Conservation (phyloP, 345 rosid species). For the Alliaria petiolata region DNA sequence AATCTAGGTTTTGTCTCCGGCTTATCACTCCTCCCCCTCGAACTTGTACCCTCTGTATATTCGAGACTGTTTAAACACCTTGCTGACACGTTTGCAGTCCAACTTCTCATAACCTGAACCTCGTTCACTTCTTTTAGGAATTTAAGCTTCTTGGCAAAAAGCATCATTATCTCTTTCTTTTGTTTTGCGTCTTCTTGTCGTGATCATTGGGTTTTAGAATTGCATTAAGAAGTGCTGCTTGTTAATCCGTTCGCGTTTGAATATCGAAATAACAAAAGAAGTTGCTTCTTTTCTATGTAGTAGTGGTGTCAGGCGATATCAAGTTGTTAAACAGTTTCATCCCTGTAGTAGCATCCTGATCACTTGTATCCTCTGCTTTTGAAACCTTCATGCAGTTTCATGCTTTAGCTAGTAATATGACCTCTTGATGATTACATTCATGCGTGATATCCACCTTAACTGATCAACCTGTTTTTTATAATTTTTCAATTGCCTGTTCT, state of each 20-base stretch:
- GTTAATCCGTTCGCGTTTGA: not conserved
- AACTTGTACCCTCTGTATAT: not conserved
- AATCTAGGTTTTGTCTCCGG: not conserved
- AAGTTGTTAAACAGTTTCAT: not conserved
- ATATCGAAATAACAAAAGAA: not conserved
- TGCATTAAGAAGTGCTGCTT: slow-evolving; percentile 7
- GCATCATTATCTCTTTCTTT: not conserved
- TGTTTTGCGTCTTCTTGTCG: not conserved
- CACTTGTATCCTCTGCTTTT: not conserved
- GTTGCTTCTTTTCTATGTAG: not conserved
- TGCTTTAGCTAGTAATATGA: slow-evolving; percentile 6
- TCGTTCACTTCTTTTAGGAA: not conserved
- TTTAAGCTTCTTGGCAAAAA: not conserved
- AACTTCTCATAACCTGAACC: not conserved
- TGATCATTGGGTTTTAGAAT: not conserved
- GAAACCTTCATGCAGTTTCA: not conserved
- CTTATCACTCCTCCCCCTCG: not conserved
- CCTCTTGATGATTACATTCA: not conserved
- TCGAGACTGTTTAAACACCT: not conserved
- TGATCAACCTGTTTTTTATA: not conserved
- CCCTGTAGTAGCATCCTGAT: not conserved
- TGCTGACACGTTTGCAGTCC: slow-evolving; percentile 4
- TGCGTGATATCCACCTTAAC: not conserved
- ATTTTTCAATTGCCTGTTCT: not conserved
- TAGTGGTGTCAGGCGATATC: not conserved